Conservation (phyloP, 2,329 filamentous ascomycete species). For the Cercospora sp. region DNA sequence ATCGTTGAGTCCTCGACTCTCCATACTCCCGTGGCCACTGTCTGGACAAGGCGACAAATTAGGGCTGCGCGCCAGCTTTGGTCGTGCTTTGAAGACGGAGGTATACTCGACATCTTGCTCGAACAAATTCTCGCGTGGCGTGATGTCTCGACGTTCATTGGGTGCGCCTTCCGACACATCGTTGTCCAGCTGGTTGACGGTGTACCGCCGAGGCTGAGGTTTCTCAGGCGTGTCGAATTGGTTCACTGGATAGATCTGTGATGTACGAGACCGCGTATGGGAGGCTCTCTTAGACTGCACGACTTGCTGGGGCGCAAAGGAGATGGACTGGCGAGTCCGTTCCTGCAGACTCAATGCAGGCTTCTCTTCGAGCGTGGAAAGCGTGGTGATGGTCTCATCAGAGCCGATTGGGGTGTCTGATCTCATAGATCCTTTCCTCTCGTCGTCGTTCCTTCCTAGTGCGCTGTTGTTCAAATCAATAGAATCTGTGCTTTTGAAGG, state of each 20-base stretch:
- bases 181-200: slow-evolving; percentile 15
- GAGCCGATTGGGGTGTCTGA: slow-evolving; percentile 19
- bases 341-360: slow-evolving; percentile 58
- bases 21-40: slow-evolving; percentile 11
- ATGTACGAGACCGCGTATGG: slow-evolving; percentile 37
- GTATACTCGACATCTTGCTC: slow-evolving; percentile 72
- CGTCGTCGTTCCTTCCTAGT: not conserved
- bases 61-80: slow-evolving; percentile 76
- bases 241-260: slow-evolving; percentile 52
- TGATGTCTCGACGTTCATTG: slow-evolving; percentile 40
- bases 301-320: slow-evolving; percentile 52
- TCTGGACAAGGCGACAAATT: slow-evolving; percentile 20
- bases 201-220: slow-evolving; percentile 20
- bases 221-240: slow-evolving; percentile 57
- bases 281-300: slow-evolving; percentile 33
- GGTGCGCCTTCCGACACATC: not conserved
- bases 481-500: slow-evolving; percentile 31
- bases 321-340: slow-evolving; percentile 80
- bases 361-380: not conserved
- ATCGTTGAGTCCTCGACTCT: not conserved
- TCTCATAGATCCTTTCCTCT: not conserved
- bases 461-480: not conserved
- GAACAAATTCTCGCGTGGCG: slow-evolving; percentile 69
- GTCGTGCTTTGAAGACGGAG: slow-evolving; percentile 80
- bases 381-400: slow-evolving; percentile 38